Conservation (phyloP, 495 filamentous ascomycete species). For the Daldinia loculata region DNA sequence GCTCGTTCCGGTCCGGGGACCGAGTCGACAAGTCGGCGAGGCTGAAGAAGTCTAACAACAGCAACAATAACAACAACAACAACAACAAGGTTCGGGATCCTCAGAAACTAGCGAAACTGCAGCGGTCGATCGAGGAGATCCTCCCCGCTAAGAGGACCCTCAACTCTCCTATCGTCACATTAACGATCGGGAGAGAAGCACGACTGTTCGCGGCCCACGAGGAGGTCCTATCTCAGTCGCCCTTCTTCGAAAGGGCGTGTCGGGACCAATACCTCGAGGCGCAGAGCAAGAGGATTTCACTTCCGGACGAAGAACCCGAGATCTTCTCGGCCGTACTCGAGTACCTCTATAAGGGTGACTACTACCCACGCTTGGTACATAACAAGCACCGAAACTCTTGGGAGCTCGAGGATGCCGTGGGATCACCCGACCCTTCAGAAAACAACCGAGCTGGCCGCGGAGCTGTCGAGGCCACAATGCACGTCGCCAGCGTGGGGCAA, state of each 20-base stretch:
- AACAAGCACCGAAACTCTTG: slow-evolving; percentile 73
- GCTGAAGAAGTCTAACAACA: slow-evolving; percentile 66
- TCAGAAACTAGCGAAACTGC: slow-evolving; percentile 75
- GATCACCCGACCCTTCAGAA: slow-evolving; percentile 48
- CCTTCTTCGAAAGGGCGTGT: slow-evolving; percentile 75
- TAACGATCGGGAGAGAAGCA: slow-evolving; percentile 80
- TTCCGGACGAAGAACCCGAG: slow-evolving; percentile 87
- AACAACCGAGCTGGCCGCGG: slow-evolving; percentile 61
- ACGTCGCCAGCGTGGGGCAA: slow-evolving; percentile 69
- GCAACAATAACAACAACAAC: slow-evolving; percentile 20
- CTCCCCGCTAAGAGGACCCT: slow-evolving; percentile 55
- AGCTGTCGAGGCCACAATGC: slow-evolving; percentile 78
- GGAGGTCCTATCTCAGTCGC: slow-evolving; percentile 81
- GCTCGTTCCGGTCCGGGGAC: slow-evolving; percentile 78
- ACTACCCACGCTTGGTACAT: slow-evolving; percentile 79
- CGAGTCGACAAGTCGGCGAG: slow-evolving; percentile 82
- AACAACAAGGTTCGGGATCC: slow-evolving; percentile 68
- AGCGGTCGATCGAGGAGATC: slow-evolving; percentile 60
- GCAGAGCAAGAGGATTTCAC: slow-evolving; percentile 71
- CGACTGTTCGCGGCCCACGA: slow-evolving; percentile 93
- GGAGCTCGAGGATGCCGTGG: slow-evolving; percentile 72
- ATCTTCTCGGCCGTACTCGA: slow-evolving; percentile 91
- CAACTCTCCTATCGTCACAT: slow-evolving; percentile 79
- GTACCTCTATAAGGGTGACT: slow-evolving; percentile 94
- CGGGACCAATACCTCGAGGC: slow-evolving; percentile 69